Evolutionary conservation across 176 grass and related monocot genomes (phyloP).

Genomic region (Carex pumila): DNA sequence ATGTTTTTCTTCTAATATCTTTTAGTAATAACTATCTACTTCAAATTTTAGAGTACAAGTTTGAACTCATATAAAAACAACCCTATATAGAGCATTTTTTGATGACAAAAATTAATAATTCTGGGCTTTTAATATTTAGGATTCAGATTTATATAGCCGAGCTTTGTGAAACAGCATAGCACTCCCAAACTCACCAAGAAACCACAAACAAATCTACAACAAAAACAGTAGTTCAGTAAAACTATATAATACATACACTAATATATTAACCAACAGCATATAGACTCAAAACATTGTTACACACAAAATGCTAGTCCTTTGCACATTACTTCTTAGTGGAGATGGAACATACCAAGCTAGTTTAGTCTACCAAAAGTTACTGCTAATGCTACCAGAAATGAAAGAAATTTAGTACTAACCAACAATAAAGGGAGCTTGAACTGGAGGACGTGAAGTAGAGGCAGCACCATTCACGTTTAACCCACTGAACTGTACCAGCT

Average conservation of each 20-base stretch:
- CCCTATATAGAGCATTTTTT: neutral
- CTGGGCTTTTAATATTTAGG: neutral
- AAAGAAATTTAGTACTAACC: constrained; percentile 29
- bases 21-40: neutral
- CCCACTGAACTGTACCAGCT: constrained; percentile 57
- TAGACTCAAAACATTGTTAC: neutral
- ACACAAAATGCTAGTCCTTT: neutral
- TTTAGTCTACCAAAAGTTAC: neutral
- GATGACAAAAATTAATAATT: neutral
- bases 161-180: neutral
- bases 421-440: constrained; percentile 73
- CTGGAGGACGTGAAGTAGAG: constrained; percentile 40
- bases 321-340: neutral
- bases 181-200: neutral
- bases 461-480: constrained; percentile 49
- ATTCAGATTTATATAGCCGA: neutral
- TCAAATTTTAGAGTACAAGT: neutral
- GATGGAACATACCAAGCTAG: neutral
- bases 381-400: neutral
- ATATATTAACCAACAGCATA: neutral
- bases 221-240: neutral
- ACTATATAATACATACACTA: neutral
- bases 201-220: neutral
- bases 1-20: neutral
- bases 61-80: neutral